Evolutionary conservation across 1,284 basidiomycete species (phyloP), one percentile per base, ranked within the genome.

Genomic region (Cryptococcus maquisensis): DNA sequence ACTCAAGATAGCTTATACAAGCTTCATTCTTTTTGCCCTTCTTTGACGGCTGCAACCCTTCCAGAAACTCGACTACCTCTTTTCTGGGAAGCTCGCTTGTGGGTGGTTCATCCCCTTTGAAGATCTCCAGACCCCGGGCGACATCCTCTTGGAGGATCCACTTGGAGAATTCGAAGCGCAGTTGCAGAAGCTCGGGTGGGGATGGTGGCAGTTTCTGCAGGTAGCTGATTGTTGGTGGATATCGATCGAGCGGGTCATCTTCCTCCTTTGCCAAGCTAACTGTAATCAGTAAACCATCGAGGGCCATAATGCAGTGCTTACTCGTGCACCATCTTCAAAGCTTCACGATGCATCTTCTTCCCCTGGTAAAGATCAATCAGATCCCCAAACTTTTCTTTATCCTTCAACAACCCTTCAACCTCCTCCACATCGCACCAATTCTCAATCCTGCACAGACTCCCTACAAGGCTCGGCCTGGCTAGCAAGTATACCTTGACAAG

Each of bases 401-500:
- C 84, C 60, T 84, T 82, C 42, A 99, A 76, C 54, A 93, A 83
- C 68, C 88, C 89, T 71, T 98, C 93, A 0, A 98, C 91, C 69
- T 98, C 91, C 1, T 86, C 85, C 0, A 98, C 92, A 68, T 98
- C 92, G 75, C 94, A 98, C 91, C 93, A 98, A 74, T 98, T 98
- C 20, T 90, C 84, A 39, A 95, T 80, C 38, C 96, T 82, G 74
- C 95, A 98, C 42, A 98, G 75, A 23, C 90, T 84, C 0, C 90
- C 92, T 4, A 98, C 79, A 55, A 98, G 78, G 9, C 82, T 84
- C 0, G 95, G 93, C 53, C 88, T 81, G 28, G 87, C 87, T 37
- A 88, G 80, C 20, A 98, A 78, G 72, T 96, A 98, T 9, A 87
- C 87, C 76, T 96, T 96, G 79, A 98, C 94, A 60, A 98, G 77